Evolutionary conservation across 805 yeast genomes (phyloP).

Genomic region (Saitoella complicata): DNA sequence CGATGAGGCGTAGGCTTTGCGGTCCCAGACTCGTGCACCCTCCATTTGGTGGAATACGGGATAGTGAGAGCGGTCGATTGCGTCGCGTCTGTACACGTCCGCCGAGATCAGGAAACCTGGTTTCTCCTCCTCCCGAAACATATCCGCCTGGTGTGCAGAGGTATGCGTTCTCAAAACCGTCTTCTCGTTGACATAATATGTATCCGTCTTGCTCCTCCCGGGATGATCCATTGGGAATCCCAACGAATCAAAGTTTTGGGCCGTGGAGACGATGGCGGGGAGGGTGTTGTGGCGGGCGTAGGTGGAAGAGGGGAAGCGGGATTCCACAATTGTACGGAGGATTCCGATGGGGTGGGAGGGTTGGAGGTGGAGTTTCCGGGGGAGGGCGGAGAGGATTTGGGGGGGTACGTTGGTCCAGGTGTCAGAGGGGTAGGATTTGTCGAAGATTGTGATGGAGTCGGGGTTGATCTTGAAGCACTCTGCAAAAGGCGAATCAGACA

Average conservation of each 20-base stretch:
- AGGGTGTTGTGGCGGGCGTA: constrained; percentile 67
- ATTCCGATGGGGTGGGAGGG: constrained; percentile 83
- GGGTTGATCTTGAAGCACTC: too few relatives aligned
- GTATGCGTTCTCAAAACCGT: constrained; percentile 80
- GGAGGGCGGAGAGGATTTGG: constrained; percentile 49
- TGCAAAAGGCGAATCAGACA: too few relatives aligned
- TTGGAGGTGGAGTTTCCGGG: constrained; percentile 56
- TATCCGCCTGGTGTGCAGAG: constrained; percentile 72
- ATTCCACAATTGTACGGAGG: constrained; percentile 55
- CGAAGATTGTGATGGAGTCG: constrained; percentile 22
- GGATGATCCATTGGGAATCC: constrained; percentile 90
- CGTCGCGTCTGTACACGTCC: constrained; percentile 91
- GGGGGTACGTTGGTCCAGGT: constrained; percentile 78
- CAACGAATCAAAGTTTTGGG: constrained; percentile 77
- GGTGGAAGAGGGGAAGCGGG: constrained; percentile 27
- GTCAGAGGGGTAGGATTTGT: constrained; percentile 41
- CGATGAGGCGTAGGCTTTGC: constrained; percentile 23
- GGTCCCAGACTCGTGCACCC: constrained; percentile 78
- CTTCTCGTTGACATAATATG: constrained; percentile 69
- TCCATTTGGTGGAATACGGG: constrained; percentile 98
- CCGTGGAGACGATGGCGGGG: constrained; percentile 65
- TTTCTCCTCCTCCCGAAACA: constrained; percentile 40
- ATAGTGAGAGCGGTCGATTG: constrained; percentile 87
- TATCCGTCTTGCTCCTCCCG: constrained; percentile 81
- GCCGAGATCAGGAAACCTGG: constrained; percentile 90